Conservation (phyloP, 164 flowering plant genomes). For the Chimonanthus salicifolius region DNA sequence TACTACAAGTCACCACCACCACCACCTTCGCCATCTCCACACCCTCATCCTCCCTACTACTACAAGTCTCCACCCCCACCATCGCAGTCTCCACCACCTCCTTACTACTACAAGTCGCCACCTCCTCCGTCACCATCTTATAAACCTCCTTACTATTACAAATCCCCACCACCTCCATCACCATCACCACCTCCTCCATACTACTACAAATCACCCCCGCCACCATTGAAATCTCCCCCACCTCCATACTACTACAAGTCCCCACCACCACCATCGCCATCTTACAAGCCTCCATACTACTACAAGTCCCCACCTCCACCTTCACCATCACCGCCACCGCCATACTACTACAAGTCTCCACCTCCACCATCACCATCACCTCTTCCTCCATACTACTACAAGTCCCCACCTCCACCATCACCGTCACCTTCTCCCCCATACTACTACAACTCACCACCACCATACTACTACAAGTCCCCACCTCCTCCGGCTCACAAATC, state of each 20-base stretch:
- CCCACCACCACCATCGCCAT: background rate
- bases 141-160: slow-evolving; percentile 5
- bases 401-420: too few relatives aligned
- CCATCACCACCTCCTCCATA: slow-evolving; percentile 26
- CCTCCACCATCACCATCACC: background rate
- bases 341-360: background rate
- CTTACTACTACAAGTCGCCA: slow-evolving; percentile 16
- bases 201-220: slow-evolving; percentile 28
- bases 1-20: slow-evolving; percentile 8
- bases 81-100: slow-evolving; percentile 13
- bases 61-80: background rate
- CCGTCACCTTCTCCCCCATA: too few relatives aligned
- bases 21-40: too few relatives aligned
- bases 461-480: too few relatives aligned
- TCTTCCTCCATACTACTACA: background rate
- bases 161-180: background rate
- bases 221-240: background rate
- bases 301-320: slow-evolving; percentile 23
- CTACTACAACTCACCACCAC: too few relatives aligned
- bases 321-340: background rate
- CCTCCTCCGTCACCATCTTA: slow-evolving; percentile 15
- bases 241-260: slow-evolving; percentile 33
- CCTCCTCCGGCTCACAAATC: background rate
- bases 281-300: too few relatives aligned
- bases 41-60: background rate